Percentiles rank a stretch among this genome's conserved stretches.
phyloP scores from a whole-genome alignment of 202 grass and related monocot genomes.

The Carex sylvatica region DNA sequence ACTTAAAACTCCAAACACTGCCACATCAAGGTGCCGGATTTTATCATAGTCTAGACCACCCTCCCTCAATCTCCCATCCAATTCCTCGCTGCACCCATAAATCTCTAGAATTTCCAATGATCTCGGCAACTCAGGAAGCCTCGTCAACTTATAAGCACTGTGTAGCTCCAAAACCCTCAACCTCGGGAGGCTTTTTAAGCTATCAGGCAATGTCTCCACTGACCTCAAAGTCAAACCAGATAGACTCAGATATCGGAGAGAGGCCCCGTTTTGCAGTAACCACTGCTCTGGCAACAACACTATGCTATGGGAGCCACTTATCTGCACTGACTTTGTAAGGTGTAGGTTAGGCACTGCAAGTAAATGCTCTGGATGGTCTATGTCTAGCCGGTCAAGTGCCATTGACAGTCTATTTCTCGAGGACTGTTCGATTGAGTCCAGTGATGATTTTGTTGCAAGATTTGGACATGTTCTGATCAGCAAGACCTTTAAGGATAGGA shows the following conservation, averaged over 20 bases:
- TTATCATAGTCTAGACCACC: slow-evolving; percentile 2
- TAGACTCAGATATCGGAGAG: neutral
- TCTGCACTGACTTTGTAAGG: neutral
- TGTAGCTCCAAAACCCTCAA: neutral
- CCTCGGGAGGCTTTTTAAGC: neutral
- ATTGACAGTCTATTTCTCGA: neutral
- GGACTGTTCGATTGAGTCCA: neutral
- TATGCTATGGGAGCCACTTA: neutral
- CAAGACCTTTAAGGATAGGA: neutral
- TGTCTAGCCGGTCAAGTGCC: neutral
- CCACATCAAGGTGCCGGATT: neutral
- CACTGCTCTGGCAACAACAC: neutral
- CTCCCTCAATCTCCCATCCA: neutral
- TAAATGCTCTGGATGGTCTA: neutral
- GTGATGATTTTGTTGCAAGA: neutral
- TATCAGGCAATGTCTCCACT: neutral
- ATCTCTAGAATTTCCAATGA: slow-evolving; percentile 5
- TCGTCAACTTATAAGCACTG: neutral
- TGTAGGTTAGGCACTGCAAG: slow-evolving; percentile 1
- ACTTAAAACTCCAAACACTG: neutral
- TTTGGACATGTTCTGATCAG: neutral
- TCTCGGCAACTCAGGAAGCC: slow-evolving; percentile 4
- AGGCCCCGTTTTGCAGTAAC: neutral
- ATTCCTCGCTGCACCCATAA: neutral
- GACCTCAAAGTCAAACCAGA: neutral